Percentiles rank a stretch among this genome's conserved stretches.
Conservation (phyloP, 805 yeast species). For the Yarrowia osloensis region DNA sequence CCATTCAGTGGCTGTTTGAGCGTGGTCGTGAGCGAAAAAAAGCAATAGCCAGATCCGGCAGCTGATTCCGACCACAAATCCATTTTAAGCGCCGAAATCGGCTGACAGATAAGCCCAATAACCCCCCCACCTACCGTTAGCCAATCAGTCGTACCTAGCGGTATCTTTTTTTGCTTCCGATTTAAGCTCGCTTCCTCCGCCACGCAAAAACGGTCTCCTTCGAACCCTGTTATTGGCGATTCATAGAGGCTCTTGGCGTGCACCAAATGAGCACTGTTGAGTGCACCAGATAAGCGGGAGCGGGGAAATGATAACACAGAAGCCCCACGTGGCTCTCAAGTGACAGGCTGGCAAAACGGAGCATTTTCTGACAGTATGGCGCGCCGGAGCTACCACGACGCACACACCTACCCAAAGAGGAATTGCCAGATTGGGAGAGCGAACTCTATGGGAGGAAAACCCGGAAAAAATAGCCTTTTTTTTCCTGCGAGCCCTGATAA, state of each 20-base stretch:
- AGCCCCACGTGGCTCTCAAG: too few species aligned
- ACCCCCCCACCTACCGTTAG: background rate
- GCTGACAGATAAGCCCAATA: background rate
- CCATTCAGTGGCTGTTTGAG: too few species aligned
- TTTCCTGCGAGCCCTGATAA: background rate
- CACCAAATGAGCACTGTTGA: constrained; percentile 16
- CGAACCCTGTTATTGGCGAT: background rate
- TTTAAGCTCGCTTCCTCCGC: background rate
- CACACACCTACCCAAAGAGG: constrained; percentile 10
- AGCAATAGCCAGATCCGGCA: background rate
- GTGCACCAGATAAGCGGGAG: background rate
- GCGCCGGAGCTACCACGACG: background rate
- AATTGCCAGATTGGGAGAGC: background rate
- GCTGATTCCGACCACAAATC: background rate
- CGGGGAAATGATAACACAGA: background rate
- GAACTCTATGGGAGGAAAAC: background rate
- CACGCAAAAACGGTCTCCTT: background rate
- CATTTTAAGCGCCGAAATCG: background rate
- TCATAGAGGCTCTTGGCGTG: constrained; percentile 20
- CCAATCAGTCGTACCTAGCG: background rate
- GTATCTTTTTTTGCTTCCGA: constrained; percentile 9
- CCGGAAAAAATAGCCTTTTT: background rate
- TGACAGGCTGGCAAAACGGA: too few species aligned
- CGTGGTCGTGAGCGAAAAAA: too few species aligned
- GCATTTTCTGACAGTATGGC: background rate